Percentiles rank a stretch among this genome's conserved stretches.
Conservation (phyloP, 2,329 filamentous ascomycete genomes). For the Colletotrichum noveboracense region DNA sequence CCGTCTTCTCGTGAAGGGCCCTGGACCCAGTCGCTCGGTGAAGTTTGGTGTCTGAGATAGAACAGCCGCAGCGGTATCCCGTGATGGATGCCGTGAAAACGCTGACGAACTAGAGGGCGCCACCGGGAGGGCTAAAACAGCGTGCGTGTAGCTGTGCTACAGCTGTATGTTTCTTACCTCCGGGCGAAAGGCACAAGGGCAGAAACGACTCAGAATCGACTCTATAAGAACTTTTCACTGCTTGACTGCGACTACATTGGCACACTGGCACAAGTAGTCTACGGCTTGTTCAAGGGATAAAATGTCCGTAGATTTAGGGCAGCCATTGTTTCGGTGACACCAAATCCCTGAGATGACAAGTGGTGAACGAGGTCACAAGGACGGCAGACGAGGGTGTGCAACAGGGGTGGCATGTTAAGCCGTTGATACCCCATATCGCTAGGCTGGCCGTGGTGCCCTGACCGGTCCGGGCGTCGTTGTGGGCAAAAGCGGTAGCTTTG, state of each 20-base stretch:
- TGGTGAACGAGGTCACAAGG: conserved; percentile 17
- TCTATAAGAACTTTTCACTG: neutral
- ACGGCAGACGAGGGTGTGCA: conserved; percentile 5
- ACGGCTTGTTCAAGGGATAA: neutral
- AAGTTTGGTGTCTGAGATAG: conserved; percentile 9
- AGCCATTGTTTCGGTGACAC: neutral
- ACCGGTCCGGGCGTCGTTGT: conserved; percentile 17
- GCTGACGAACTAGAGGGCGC: neutral
- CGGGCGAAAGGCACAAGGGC: neutral
- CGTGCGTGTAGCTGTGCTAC: neutral
- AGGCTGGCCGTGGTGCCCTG: conserved; percentile 8
- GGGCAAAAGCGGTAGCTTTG: neutral
- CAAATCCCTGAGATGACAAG: conserved; percentile 13
- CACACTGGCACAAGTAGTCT: neutral
- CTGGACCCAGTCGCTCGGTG: neutral
- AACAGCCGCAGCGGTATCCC: conserved; percentile 1
- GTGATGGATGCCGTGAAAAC: neutral
- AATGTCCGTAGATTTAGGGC: conserved; percentile 5
- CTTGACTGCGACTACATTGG: neutral
- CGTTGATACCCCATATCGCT: conserved; percentile 16
- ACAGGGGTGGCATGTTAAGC: conserved; percentile 16
- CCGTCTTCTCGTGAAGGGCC: conserved; percentile 8
- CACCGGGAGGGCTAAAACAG: neutral
- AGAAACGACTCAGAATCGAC: neutral
- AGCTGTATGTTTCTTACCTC: neutral